Conservation (phyloP, 306 rosid species). For the Carpinus viminea region DNA sequence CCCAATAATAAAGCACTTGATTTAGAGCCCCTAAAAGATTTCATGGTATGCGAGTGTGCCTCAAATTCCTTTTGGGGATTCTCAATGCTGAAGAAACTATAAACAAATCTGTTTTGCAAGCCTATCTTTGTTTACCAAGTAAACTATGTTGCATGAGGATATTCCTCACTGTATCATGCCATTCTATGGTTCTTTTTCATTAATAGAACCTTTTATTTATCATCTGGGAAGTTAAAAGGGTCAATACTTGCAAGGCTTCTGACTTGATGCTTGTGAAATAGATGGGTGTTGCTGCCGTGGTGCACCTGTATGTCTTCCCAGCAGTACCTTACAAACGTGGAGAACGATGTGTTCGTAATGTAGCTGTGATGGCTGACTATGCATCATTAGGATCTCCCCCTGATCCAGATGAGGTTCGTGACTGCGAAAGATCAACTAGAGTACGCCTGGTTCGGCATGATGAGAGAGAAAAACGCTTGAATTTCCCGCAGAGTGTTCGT, state of each 20-base stretch:
- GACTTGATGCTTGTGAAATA: constrained; percentile 46
- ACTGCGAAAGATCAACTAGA: constrained; percentile 73
- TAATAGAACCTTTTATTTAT: constrained; percentile 15
- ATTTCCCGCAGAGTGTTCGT: constrained; percentile 85
- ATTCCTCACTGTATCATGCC: background rate
- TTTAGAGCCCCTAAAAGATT: no score
- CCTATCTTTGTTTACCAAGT: background rate
- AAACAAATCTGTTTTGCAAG: background rate
- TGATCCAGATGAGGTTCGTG: constrained; percentile 92
- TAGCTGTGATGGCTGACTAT: constrained; percentile 85
- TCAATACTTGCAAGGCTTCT: constrained; percentile 21
- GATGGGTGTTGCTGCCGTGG: constrained; percentile 98
- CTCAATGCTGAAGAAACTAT: background rate
- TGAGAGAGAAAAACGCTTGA: constrained; percentile 66
- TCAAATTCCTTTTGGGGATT: background rate
- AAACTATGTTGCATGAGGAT: background rate
- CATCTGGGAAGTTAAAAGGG: constrained; percentile 12
- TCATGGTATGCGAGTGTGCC: no score
- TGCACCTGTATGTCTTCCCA: constrained; percentile 90
- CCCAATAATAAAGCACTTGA: background rate
- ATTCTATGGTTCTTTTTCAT: background rate
- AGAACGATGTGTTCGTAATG: constrained; percentile 96
- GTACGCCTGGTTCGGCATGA: constrained; percentile 55
- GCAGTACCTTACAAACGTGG: constrained; percentile 97
- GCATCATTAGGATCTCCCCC: constrained; percentile 86